phyloP scores from a whole-genome alignment of 805 yeast species.

The Candida lessepsii region DNA sequence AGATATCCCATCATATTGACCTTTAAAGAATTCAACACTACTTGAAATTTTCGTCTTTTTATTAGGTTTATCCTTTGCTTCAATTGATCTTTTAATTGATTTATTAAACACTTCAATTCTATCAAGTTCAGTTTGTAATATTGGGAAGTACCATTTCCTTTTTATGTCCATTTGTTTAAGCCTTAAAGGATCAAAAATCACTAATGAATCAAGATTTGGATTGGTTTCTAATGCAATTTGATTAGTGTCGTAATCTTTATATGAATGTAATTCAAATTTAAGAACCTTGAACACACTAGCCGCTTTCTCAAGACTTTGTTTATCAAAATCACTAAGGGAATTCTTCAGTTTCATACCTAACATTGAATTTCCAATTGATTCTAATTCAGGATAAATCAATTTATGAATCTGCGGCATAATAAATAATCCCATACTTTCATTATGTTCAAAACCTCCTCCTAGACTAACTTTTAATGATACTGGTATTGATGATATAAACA shows the following conservation, averaged over 20 bases:
- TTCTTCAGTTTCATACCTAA: conserved; percentile 19
- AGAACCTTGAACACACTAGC: conserved; percentile 38
- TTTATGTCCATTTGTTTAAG: conserved; percentile 25
- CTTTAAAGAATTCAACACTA: conserved; percentile 40
- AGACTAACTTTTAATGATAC: conserved; percentile 26
- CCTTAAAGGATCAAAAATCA: conserved; percentile 20
- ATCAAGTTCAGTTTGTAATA: conserved; percentile 35
- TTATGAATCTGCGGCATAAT: conserved; percentile 34
- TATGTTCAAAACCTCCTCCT: conserved; percentile 24
- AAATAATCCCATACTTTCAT: conserved; percentile 25
- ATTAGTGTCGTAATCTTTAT: conserved; percentile 34
- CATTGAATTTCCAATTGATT: conserved; percentile 19
- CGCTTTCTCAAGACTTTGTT: conserved; percentile 31
- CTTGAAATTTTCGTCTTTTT: conserved; percentile 26
- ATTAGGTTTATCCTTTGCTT: conserved; percentile 12
- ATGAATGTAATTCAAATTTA: conserved; percentile 39
- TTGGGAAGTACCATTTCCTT: conserved; percentile 37
- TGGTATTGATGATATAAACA: conserved; percentile 29
- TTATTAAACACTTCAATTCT: conserved; percentile 12
- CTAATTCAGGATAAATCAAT: conserved; percentile 30
- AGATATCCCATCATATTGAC: conserved; percentile 34
- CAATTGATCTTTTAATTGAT: conserved; percentile 6
- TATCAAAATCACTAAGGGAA: conserved; percentile 29
- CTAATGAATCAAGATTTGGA: conserved; percentile 38
- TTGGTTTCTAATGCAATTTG: conserved; percentile 25